Evolutionary conservation across 2,329 filamentous ascomycete species (phyloP).

Genomic region (Diaporthe aspalathi): DNA sequence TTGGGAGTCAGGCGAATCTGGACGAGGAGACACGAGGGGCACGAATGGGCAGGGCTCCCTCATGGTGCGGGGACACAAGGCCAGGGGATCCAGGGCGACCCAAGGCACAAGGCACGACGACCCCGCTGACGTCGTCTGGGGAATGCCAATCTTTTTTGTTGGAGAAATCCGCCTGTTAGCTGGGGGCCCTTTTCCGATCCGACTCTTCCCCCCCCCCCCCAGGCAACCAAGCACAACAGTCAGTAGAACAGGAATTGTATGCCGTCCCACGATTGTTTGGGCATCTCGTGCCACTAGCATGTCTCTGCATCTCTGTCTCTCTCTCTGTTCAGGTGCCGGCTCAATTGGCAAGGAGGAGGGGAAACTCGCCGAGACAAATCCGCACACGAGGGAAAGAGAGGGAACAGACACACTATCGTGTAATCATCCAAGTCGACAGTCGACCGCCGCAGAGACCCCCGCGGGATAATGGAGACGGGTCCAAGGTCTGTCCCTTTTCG

Average conservation of each 20-base stretch:
- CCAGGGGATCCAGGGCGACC: not conserved
- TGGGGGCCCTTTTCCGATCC: conserved; percentile 25
- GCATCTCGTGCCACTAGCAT: not conserved
- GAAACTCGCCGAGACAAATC: conserved; percentile 11
- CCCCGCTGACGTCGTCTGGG: conserved; percentile 33
- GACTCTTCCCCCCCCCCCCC: conserved; percentile 1
- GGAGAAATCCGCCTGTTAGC: conserved; percentile 22
- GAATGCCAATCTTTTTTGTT: conserved; percentile 1
- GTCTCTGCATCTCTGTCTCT: too few relatives aligned
- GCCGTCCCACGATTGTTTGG: not conserved
- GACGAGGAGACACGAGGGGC: too few relatives aligned
- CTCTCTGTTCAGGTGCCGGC: too few relatives aligned
- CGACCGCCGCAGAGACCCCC: conserved; percentile 24
- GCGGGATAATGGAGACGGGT: conserved; percentile 36
- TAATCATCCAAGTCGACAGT: conserved; percentile 33
- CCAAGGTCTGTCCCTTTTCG: conserved; percentile 9
- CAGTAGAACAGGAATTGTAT: not conserved
- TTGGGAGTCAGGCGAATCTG: not conserved
- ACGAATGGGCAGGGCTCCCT: too few relatives aligned
- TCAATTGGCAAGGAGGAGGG: not conserved
- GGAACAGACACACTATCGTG: conserved; percentile 2
- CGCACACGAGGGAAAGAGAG: not conserved
- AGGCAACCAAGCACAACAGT: too few relatives aligned
- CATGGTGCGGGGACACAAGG: conserved; percentile 5
- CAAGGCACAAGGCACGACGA: not conserved